phyloP scores from a whole-genome alignment of 1,284 basidiomycete genomes.

The Naganishia liquefaciens region DNA sequence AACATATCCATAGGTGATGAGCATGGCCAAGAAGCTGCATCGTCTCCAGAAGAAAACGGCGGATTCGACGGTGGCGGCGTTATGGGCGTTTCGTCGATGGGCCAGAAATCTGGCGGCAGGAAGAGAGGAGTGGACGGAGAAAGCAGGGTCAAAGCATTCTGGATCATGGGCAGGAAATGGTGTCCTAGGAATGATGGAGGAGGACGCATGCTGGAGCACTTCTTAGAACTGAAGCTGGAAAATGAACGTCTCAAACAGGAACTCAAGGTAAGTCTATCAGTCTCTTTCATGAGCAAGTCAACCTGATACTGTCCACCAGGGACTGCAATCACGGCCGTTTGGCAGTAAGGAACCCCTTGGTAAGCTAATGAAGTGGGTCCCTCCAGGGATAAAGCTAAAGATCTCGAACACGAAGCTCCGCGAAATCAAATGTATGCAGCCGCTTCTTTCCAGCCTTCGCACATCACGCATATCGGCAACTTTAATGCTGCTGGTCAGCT shows the following conservation, averaged over 20 bases:
- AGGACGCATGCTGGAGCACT: slow-evolving; percentile 44
- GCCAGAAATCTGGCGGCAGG: neutral
- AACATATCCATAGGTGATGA: slow-evolving; percentile 16
- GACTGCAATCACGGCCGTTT: slow-evolving; percentile 28
- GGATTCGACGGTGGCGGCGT: slow-evolving; percentile 36
- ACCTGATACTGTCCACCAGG: slow-evolving; percentile 7
- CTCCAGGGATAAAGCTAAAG: slow-evolving; percentile 1
- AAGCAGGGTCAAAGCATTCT: slow-evolving; percentile 41
- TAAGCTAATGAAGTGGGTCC: neutral
- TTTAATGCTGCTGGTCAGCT: slow-evolving; percentile 26
- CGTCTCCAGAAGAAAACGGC: slow-evolving; percentile 33
- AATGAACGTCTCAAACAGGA: slow-evolving; percentile 51
- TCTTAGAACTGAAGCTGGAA: slow-evolving; percentile 52
- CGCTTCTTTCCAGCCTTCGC: slow-evolving; percentile 24
- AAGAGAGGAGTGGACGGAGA: slow-evolving; percentile 17
- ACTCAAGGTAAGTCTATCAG: slow-evolving; percentile 36
- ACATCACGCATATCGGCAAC: slow-evolving; percentile 24
- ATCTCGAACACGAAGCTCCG: neutral
- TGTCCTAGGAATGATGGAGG: slow-evolving; percentile 36
- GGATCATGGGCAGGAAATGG: slow-evolving; percentile 49
- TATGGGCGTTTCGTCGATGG: slow-evolving; percentile 31
- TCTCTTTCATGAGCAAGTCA: neutral
- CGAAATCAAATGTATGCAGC: slow-evolving; percentile 21
- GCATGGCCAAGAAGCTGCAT: slow-evolving; percentile 22
- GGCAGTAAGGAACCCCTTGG: slow-evolving; percentile 24